phyloP scores from a whole-genome alignment of 768 basidiomycete species.

The Kwoniella europaea region DNA sequence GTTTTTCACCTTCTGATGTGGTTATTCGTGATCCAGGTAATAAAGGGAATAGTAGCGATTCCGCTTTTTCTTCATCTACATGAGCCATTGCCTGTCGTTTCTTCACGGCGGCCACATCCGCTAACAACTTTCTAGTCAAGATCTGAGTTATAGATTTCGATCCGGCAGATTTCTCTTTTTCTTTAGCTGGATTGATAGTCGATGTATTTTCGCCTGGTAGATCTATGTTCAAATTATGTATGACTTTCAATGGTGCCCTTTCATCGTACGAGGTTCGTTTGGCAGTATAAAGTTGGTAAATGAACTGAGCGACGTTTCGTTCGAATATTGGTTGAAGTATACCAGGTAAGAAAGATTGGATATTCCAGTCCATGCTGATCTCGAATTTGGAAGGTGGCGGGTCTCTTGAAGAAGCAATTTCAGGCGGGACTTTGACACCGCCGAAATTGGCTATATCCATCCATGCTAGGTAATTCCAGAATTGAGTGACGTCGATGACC shows the following conservation, averaged over 20 bases:
- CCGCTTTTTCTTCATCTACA: constrained; percentile 63
- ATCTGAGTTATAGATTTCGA: constrained; percentile 77
- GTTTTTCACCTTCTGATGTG: constrained; percentile 63
- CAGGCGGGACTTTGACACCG: constrained; percentile 71
- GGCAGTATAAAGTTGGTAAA: constrained; percentile 74
- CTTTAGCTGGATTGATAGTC: constrained; percentile 68
- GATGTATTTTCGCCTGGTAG: constrained; percentile 41
- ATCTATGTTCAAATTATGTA: constrained; percentile 64
- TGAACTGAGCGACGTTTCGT: constrained; percentile 75
- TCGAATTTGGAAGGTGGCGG: constrained; percentile 40
- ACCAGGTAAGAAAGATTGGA: constrained; percentile 82
- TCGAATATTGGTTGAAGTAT: constrained; percentile 79
- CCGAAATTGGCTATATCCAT: constrained; percentile 95
- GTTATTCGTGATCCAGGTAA: constrained; percentile 76
- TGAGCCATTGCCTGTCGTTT: constrained; percentile 66
- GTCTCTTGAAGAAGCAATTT: constrained; percentile 38
- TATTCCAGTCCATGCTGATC: constrained; percentile 84
- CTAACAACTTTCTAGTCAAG: constrained; percentile 79
- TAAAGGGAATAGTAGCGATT: constrained; percentile 74
- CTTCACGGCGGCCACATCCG: constrained; percentile 65
- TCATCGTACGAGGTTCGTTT: constrained; percentile 70
- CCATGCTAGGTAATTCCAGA: constrained; percentile 91
- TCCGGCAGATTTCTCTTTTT: constrained; percentile 70
- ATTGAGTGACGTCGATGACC: constrained; percentile 79
- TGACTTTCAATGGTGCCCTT: constrained; percentile 73